These are phyloP conservation scores for Termitomyces titanicus DNA, from an alignment of 768 basidiomycete species.

Conservation along the genomic window DNA sequence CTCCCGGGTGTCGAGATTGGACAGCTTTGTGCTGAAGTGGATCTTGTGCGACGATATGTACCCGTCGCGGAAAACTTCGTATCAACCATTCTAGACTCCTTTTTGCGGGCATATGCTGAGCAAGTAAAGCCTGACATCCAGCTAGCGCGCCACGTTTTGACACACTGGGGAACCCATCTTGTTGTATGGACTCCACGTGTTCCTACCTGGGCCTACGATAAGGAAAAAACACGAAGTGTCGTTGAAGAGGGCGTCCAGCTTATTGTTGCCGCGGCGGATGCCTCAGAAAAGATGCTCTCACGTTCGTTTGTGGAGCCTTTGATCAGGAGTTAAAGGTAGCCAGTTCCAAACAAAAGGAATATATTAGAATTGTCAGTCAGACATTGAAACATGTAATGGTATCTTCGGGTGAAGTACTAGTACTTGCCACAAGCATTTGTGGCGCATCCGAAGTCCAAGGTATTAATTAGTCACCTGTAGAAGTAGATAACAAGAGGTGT, in stretches of 20 bases:
- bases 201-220: slow-evolving; percentile 42
- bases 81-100: slow-evolving; percentile 34
- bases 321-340: background rate
- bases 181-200: slow-evolving; percentile 46
- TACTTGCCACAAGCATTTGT: background rate
- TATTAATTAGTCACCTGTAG: background rate
- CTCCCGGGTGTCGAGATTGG: slow-evolving; percentile 56
- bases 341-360: background rate
- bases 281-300: slow-evolving; percentile 21
- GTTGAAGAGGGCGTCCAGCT: slow-evolving; percentile 48
- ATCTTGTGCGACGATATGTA: slow-evolving; percentile 45
- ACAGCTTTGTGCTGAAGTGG: slow-evolving; percentile 61
- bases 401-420: background rate
- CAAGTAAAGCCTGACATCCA: slow-evolving; percentile 21
- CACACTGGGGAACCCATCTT: slow-evolving; percentile 55
- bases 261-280: slow-evolving; percentile 31
- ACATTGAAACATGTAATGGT: background rate
- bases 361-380: background rate
- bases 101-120: slow-evolving; percentile 42
- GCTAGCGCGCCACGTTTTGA: slow-evolving; percentile 31
- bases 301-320: slow-evolving; percentile 24
- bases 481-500: background rate
- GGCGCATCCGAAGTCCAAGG: background rate
- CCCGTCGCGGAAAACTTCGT: slow-evolving; percentile 34
- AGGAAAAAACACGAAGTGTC: slow-evolving; percentile 42